These are phyloP conservation scores for Alternaria sp. DNA, from an alignment of 2,329 filamentous ascomycete genomes.

Conservation along the genomic window DNA sequence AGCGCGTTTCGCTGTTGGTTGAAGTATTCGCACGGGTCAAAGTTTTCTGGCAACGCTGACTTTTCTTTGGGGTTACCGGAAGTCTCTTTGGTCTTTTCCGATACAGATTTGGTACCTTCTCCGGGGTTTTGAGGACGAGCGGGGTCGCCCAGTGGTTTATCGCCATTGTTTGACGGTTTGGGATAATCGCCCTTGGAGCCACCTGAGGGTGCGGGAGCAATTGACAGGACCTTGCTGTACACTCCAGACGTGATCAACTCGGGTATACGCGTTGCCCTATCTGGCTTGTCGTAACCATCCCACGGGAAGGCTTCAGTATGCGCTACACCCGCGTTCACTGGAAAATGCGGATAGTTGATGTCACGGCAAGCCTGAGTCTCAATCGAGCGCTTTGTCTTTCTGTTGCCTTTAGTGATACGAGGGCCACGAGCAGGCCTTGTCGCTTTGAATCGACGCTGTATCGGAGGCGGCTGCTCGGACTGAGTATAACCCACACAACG, in stretches of 20 bases:
- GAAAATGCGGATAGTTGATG: neutral
- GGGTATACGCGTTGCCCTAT: neutral
- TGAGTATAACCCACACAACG: conserved; percentile 10
- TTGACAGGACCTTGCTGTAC: neutral
- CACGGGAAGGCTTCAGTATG: neutral
- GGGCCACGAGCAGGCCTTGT: no score
- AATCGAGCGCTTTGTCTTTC: neutral
- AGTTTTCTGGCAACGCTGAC: neutral
- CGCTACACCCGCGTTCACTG: neutral
- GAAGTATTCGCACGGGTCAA: neutral
- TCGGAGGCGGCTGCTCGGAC: neutral
- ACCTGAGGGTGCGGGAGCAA: neutral
- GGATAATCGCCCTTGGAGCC: neutral
- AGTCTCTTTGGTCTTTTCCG: neutral
- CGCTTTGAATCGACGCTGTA: neutral
- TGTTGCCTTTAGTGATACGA: neutral
- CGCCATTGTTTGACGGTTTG: neutral
- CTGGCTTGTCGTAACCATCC: neutral
- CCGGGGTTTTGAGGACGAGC: neutral
- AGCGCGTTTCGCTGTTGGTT: neutral
- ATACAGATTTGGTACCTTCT: neutral
- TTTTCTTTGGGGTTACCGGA: neutral
- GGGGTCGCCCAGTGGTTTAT: neutral
- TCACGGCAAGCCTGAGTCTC: neutral
- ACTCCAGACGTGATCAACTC: neutral